Evolutionary conservation across 1,284 basidiomycete genomes (phyloP).

Genomic region (Tilletia horrida): DNA sequence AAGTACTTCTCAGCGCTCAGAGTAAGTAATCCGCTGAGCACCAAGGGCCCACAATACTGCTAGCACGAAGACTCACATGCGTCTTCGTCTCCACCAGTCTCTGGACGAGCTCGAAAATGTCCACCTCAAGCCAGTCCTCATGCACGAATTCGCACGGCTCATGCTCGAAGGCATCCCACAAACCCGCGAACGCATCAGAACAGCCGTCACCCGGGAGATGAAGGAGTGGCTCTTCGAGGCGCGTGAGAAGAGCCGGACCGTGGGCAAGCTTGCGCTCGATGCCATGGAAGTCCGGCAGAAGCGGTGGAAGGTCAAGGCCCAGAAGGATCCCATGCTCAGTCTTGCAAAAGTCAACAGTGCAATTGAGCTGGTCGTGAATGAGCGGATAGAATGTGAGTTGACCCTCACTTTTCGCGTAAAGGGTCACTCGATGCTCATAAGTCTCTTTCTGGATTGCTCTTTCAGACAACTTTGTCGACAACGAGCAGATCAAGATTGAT

Average conservation of each 20-base stretch:
- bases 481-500: slow-evolving; percentile 80
- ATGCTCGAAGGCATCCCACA: slow-evolving; percentile 87
- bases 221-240: slow-evolving; percentile 98
- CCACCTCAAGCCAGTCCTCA: slow-evolving; percentile 76
- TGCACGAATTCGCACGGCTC: slow-evolving; percentile 88
- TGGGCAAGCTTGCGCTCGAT: slow-evolving; percentile 84
- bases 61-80: too few species aligned
- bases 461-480: slow-evolving; percentile 83
- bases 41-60: too few species aligned
- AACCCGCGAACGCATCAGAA: slow-evolving; percentile 79
- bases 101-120: slow-evolving; percentile 69
- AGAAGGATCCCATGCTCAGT: slow-evolving; percentile 56
- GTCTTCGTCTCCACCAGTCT: slow-evolving; percentile 33
- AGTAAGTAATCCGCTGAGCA: slow-evolving; percentile 60
- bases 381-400: slow-evolving; percentile 83
- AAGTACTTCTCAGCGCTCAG: slow-evolving; percentile 90
- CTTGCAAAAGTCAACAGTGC: slow-evolving; percentile 85
- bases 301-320: slow-evolving; percentile 67
- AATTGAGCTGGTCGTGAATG: slow-evolving; percentile 87
- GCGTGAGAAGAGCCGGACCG: slow-evolving; percentile 77
- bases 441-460: too few species aligned
- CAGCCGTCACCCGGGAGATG: slow-evolving; percentile 86
- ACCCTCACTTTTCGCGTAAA: too few species aligned
- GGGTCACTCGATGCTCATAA: too few species aligned
- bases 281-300: slow-evolving; percentile 80